Evolutionary conservation across 805 yeast species (phyloP).

Genomic region (Zygosaccharomyces bailii): DNA sequence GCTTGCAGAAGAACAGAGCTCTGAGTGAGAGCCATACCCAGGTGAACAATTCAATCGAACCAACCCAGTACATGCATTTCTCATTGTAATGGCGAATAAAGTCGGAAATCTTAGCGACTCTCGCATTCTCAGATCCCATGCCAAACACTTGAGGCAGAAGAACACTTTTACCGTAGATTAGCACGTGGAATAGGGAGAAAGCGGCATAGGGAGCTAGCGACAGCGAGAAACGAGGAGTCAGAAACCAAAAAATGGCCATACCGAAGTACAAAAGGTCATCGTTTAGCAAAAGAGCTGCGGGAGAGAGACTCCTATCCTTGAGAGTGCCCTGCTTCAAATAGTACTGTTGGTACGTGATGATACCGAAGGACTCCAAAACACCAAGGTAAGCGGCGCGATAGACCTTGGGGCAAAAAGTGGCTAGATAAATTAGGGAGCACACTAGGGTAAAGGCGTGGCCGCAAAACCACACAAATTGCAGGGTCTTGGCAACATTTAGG

Average conservation of each 20-base stretch:
- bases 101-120: constrained; percentile 33
- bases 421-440: constrained; percentile 39
- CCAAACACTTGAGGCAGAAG: constrained; percentile 57
- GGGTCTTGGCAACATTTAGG: constrained; percentile 37
- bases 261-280: constrained; percentile 73
- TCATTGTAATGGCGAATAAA: constrained; percentile 57
- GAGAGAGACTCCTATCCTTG: constrained; percentile 13
- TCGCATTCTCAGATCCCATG: constrained; percentile 19
- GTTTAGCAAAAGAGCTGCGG: constrained; percentile 43
- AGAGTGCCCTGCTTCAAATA: constrained; percentile 24
- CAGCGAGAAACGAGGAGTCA: constrained; percentile 56
- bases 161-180: constrained; percentile 63
- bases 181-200: constrained; percentile 77
- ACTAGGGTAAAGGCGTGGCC: constrained; percentile 52
- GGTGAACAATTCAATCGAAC: constrained; percentile 51
- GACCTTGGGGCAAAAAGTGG: constrained; percentile 42
- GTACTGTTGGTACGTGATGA: constrained; percentile 64
- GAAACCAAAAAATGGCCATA: constrained; percentile 51
- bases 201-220: constrained; percentile 70
- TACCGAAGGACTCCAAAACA: constrained; percentile 68
- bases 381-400: constrained; percentile 62
- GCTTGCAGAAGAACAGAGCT: constrained; percentile 55
- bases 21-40: constrained; percentile 46
- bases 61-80: constrained; percentile 53
- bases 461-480: constrained; percentile 75